Base-by-base conservation (phyloP, 805 yeast species). In the Hermanozyma aechmeae region DNA sequence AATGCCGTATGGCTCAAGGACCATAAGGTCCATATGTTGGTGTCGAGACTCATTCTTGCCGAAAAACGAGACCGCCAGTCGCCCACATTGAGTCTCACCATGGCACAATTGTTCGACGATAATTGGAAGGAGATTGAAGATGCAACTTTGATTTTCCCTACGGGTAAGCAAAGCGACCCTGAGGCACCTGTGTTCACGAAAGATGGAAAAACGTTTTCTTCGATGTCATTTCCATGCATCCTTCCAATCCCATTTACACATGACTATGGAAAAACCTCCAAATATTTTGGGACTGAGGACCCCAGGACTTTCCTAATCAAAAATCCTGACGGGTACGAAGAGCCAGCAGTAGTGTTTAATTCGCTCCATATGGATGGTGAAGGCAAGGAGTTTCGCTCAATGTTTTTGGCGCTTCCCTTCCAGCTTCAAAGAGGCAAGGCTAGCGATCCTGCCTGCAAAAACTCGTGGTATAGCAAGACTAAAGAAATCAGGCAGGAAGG, bases 1-100 rank as follows among this genome's bases (percentile, higher is more conserved):
- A 41, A 50, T 3, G 36, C 45, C 3, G 50, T 43, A 10, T 48
- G 42, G 42, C 38, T 48, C 12, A 38, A 43, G 14, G 40, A 48
- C 7, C 36, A 39, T 18, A 36, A 40, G 8, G 33, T 42, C 4
- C 53, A 48, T 25, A 28, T 35, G 25, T 34, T 48, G 42, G 48
- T 46, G 3, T 38, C 46, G 3, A 33, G 53, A 9, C 31, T 48
- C 14, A 24, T 45, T 12, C 45, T 37, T 26, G 25, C 40, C 11
- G 40, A 45, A 4, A 16, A 26, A 7, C 41, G 46, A 1, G 35
- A 31, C 23, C 37, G 46, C 5, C 36, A 40, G 14, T 37, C 33
- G 19, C 37, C 46, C 4, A 37, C 35, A 21, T 33, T 34, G 10
- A 35, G 43, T n/a, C 40, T 46, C 24, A 34, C 33, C n/a, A 44